Conservation (phyloP, 306 rosid genomes). For the Vigna radiata region DNA sequence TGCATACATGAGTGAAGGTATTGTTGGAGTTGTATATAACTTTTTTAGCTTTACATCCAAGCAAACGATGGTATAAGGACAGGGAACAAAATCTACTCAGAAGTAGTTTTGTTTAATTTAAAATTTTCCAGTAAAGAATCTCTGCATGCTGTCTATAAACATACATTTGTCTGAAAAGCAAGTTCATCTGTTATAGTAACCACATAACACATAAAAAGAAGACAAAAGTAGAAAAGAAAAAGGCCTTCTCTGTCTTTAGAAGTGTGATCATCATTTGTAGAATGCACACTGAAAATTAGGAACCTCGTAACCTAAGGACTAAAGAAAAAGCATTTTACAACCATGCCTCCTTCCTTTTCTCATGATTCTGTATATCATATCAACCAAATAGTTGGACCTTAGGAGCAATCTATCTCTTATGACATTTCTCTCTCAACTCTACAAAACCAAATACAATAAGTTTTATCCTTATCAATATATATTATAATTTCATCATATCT, state of each 20-base stretch:
- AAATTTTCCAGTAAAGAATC: conserved; percentile 40
- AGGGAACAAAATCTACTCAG: background rate
- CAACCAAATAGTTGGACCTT: conserved; percentile 33
- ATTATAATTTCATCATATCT: too few species aligned
- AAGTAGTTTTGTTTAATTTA: conserved; percentile 20
- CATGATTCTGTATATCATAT: conserved; percentile 28
- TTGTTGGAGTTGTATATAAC: conserved; percentile 37
- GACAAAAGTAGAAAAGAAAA: conserved; percentile 28
- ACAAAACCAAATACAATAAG: too few species aligned
- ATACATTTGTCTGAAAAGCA: conserved; percentile 41
- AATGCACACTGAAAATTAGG: conserved; percentile 48
- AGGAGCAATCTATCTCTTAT: background rate
- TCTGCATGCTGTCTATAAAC: conserved; percentile 31
- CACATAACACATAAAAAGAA: conserved; percentile 32
- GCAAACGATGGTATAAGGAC: background rate
- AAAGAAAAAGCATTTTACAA: conserved; percentile 56
- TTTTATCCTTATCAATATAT: too few species aligned
- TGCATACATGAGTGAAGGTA: conserved; percentile 1
- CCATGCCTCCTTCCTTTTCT: conserved; percentile 49
- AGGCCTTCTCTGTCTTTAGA: conserved; percentile 14
- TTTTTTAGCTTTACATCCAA: conserved; percentile 22
- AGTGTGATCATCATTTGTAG: conserved; percentile 47
- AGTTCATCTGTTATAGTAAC: conserved; percentile 39
- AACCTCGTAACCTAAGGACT: conserved; percentile 37
- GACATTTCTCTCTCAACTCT: background rate